Evolutionary conservation across 768 basidiomycete species (phyloP).

Genomic region (Suillus placidus): DNA sequence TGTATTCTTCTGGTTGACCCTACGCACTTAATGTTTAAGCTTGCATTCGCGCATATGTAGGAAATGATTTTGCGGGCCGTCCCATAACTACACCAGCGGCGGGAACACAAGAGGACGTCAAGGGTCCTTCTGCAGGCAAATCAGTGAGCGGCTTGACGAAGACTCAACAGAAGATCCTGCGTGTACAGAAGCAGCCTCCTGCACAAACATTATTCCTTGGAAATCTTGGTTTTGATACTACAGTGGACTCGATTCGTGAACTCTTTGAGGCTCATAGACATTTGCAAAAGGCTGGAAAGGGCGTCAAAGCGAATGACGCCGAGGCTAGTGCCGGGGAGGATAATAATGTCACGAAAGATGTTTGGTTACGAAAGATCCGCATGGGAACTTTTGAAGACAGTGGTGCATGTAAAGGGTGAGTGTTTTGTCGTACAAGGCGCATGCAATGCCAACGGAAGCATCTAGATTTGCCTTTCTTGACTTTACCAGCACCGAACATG

Average conservation of each 20-base stretch:
- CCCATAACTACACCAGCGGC: slow-evolving; percentile 51
- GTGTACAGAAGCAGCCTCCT: slow-evolving; percentile 78
- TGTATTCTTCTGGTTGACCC: slow-evolving; percentile 23
- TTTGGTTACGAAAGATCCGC: slow-evolving; percentile 79
- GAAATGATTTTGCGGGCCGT: slow-evolving; percentile 72
- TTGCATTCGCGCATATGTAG: slow-evolving; percentile 39
- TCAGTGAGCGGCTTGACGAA: slow-evolving; percentile 50
- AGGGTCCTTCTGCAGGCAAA: slow-evolving; percentile 29
- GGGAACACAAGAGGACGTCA: slow-evolving; percentile 33
- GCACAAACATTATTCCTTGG: slow-evolving; percentile 90
- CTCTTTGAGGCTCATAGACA: slow-evolving; percentile 71
- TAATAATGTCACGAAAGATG: slow-evolving; percentile 31
- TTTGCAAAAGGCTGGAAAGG: slow-evolving; percentile 32
- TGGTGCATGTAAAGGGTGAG: slow-evolving; percentile 93
- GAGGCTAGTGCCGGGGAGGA: slow-evolving; percentile 30
- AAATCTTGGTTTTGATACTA: slow-evolving; percentile 90
- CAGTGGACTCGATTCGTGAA: slow-evolving; percentile 71
- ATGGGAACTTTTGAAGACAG: slow-evolving; percentile 97
- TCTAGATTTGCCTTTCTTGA: slow-evolving; percentile 92
- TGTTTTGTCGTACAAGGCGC: slow-evolving; percentile 13
- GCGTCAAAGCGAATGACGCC: slow-evolving; percentile 36
- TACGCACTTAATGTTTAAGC: slow-evolving; percentile 10
- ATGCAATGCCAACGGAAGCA: background rate
- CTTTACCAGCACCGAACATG: slow-evolving; percentile 76
- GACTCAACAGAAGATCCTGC: slow-evolving; percentile 76